Evolutionary conservation across 257 asterid species (phyloP).

Genomic region (Solanum chiquidenum): DNA sequence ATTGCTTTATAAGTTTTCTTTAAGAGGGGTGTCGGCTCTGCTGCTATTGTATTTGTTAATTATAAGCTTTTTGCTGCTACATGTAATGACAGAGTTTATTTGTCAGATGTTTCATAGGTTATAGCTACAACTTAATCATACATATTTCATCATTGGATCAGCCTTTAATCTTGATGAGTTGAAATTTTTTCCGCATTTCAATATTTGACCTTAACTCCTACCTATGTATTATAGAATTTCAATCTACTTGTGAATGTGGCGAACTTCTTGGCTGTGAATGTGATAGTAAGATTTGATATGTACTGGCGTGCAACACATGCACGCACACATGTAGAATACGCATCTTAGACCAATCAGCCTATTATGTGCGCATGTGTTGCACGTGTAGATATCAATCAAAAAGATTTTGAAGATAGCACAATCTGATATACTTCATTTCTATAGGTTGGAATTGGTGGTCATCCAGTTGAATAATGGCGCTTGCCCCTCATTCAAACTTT

Average conservation of each 20-base stretch:
- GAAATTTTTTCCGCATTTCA: not conserved
- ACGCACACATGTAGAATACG: not conserved
- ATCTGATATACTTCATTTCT: not conserved
- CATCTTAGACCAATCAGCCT: not conserved
- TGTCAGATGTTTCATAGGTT: not conserved
- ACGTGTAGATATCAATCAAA: not conserved
- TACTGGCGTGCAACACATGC: not conserved
- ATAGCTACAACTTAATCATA: not conserved
- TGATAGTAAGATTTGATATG: not conserved
- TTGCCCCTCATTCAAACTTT: constrained; percentile 43
- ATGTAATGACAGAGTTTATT: not conserved
- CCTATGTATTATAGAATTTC: not conserved
- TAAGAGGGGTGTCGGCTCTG: not conserved
- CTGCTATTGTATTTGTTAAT: not conserved
- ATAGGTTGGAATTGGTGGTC: constrained; percentile 22
- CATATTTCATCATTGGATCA: not conserved
- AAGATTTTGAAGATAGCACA: not conserved
- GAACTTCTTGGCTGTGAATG: not conserved
- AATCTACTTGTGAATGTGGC: not conserved
- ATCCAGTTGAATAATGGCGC: constrained; percentile 47
- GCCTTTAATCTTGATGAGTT: not conserved
- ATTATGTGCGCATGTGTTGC: not conserved
- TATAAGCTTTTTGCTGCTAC: not conserved
- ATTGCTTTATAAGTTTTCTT: not conserved
- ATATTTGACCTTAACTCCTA: not conserved